Evolutionary conservation across 768 basidiomycete species (phyloP), one percentile per base, ranked within the genome.

Genomic region (Boletales sp.): DNA sequence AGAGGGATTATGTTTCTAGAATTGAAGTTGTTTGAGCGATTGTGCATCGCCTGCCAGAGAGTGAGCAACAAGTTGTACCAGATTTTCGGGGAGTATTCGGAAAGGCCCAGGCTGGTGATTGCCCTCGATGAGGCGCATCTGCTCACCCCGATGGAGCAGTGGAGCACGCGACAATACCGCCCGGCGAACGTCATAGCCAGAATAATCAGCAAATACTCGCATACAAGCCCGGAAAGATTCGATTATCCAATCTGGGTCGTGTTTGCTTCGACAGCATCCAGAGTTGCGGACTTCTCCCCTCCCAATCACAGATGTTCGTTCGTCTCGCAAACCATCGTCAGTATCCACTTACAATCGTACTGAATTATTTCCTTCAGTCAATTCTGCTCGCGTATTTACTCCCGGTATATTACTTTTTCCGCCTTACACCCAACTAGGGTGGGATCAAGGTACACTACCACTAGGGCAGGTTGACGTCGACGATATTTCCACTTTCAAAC

Each of bases 251-350:
- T 57, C 14, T 61, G 59, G 59, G 45, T 50, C 1, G 52, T 48
- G 12, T 61, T 61, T 7, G 55, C 46, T 5, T 60, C 59, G 1
- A 61, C 54, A 1, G 46, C 52, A 3, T 57, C 55, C 5, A 50
- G 38, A 8, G 50, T 57, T 1, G 37, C 48, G 0, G 43, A 56
- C 37, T 48, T 60, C 24, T 40, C 48, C 0, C 54, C 41, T 0
- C 51, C 58, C 1, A 48, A 51, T 19, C 8, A 48, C 3, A 39
- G 19, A 27, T 10, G 59, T 54, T 0, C 5, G 52, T 11, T 34
- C 11, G 14, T 34, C 14, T 5, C 12, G 14, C 14, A 12, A 12
- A 14, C 11, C 8, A 6, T 34, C 14, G 12, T 27, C 4, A 27
- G 24, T 27, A 27, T 27, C 24, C 7, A 27, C 24, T 27, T 27